Conservation (phyloP, 2,329 filamentous ascomycete species). For the Acrodontium crateriforme region DNA sequence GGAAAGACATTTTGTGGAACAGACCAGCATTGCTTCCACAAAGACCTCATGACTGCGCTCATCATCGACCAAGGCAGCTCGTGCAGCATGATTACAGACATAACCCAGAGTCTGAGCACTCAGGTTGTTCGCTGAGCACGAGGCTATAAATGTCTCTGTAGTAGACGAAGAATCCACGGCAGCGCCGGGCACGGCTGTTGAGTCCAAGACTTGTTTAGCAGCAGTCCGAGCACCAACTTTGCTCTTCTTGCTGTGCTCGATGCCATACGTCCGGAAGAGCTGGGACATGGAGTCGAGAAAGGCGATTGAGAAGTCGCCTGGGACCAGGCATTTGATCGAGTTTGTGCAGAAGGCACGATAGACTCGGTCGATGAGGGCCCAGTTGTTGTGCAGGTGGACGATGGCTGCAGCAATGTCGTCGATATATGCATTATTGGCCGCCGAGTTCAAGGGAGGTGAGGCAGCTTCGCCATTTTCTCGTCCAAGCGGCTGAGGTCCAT, state of each 20-base stretch:
- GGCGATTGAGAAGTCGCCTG: neutral
- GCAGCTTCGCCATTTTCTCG: too few relatives aligned
- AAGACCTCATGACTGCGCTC: conserved; percentile 5
- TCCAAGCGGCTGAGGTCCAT: too few relatives aligned
- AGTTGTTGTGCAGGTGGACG: neutral
- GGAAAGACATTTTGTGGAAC: conserved; percentile 3
- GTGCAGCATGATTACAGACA: conserved; percentile 1
- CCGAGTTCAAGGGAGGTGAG: neutral
- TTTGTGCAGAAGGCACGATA: neutral
- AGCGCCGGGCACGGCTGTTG: neutral
- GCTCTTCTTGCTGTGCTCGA: neutral
- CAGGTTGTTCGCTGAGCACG: neutral
- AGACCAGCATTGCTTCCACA: conserved; percentile 4
- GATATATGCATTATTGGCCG: neutral
- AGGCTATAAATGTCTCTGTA: neutral
- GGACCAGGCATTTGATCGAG: neutral
- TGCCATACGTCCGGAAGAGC: neutral
- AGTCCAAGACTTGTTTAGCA: neutral
- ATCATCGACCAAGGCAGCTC: conserved; percentile 1
- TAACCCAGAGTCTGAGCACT: neutral
- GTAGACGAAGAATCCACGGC: neutral
- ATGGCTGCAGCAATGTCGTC: neutral
- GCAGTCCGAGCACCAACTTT: neutral
- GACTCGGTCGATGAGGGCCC: neutral
- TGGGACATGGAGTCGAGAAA: neutral